Evolutionary conservation across 2,329 filamentous ascomycete genomes (phyloP).

Genomic region (Fusarium papillatum): DNA sequence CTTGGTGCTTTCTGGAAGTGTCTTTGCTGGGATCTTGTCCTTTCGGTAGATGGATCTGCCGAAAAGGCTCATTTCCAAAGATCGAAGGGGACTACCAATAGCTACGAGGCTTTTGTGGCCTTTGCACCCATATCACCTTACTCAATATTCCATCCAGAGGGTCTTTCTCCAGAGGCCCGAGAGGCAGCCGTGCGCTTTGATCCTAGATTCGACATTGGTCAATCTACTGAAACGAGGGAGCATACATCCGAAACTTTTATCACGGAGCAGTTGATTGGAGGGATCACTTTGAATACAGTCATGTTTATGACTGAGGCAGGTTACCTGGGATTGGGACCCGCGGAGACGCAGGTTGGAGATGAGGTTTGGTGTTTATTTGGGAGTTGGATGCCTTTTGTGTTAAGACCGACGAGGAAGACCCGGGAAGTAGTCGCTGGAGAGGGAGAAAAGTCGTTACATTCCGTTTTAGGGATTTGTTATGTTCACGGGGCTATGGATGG

Average conservation of each 20-base stretch:
- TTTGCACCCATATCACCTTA: background rate
- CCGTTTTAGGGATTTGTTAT: background rate
- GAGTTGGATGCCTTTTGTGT: background rate
- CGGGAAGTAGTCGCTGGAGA: background rate
- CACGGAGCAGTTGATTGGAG: background rate
- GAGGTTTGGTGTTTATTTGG: background rate
- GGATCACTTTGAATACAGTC: background rate
- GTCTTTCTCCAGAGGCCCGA: background rate
- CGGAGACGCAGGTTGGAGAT: background rate
- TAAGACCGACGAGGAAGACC: background rate
- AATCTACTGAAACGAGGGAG: background rate
- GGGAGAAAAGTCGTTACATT: background rate
- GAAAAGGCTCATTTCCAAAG: background rate
- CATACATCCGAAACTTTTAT: background rate
- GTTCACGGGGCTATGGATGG: background rate
- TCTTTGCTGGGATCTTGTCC: background rate
- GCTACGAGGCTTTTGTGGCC: background rate
- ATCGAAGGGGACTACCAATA: background rate
- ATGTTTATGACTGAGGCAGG: background rate
- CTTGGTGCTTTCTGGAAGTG: background rate
- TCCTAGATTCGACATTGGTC: background rate
- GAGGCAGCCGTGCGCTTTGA: background rate
- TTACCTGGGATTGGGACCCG: background rate
- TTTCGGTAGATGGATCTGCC: background rate
- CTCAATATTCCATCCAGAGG: background rate